A percentile compares a stretch with the other conserved stretches of the same genome.
These are phyloP conservation scores for Entomortierella beljakovae DNA, from an alignment of 192 early-diverging fungal species.

Conservation along the genomic window DNA sequence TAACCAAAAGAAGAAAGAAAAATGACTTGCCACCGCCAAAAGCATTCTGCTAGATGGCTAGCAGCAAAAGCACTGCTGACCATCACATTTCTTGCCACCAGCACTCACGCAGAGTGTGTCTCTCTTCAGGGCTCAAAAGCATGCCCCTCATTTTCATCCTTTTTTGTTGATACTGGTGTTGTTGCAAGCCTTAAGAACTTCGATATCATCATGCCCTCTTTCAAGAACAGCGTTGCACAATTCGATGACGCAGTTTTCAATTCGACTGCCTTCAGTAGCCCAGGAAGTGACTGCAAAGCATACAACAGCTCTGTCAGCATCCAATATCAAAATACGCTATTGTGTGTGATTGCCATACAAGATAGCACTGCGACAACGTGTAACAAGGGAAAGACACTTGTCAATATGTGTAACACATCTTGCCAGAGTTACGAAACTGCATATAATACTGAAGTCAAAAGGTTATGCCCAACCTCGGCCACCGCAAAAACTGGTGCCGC, in stretches of 20 bases:
- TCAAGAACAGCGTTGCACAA: slow-evolving; percentile 18
- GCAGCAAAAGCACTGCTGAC: slow-evolving; percentile 17
- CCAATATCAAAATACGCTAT: slow-evolving; percentile 35
- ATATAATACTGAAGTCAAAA: slow-evolving; percentile 1
- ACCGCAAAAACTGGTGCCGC: neutral
- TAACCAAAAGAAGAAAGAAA: too few species aligned
- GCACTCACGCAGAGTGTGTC: slow-evolving; percentile 29
- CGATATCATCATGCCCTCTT: slow-evolving; percentile 19
- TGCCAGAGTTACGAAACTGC: slow-evolving; percentile 30
- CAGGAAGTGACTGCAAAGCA: slow-evolving; percentile 9
- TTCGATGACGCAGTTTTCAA: slow-evolving; percentile 34
- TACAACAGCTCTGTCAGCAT: slow-evolving; percentile 25
- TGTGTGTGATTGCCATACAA: slow-evolving; percentile 27
- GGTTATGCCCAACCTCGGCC: slow-evolving; percentile 13
- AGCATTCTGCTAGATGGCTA: slow-evolving; percentile 6
- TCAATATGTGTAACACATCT: slow-evolving; percentile 19
- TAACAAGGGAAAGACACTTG: neutral
- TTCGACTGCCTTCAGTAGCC: slow-evolving; percentile 28
- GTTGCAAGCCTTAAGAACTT: neutral
- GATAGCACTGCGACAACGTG: neutral
- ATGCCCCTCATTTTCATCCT: slow-evolving; percentile 20
- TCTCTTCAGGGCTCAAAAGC: slow-evolving; percentile 21
- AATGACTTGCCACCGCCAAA: slow-evolving; percentile 7
- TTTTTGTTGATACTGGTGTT: slow-evolving; percentile 15
- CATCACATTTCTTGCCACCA: slow-evolving; percentile 13